A percentile compares a stretch with the other conserved stretches of the same genome.
Conservation (phyloP, 1,139 yeast genomes). For the Suhomyces panamericanus region DNA sequence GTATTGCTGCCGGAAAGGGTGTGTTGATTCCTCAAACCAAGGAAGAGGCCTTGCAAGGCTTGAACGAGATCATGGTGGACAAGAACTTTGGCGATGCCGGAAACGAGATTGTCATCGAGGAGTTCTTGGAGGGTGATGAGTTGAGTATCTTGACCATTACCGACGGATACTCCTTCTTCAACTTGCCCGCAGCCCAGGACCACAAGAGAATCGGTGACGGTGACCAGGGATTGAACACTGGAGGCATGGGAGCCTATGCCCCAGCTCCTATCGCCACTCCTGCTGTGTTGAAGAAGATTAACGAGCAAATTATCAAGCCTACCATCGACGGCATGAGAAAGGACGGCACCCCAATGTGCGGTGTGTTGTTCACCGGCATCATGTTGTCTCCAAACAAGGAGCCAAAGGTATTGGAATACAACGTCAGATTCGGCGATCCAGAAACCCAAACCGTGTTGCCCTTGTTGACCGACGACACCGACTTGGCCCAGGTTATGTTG, state of each 20-base stretch:
- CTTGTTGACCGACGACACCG: slow-evolving; percentile 76
- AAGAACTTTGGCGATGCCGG: slow-evolving; percentile 93
- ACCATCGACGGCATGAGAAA: slow-evolving; percentile 95
- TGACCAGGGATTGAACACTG: slow-evolving; percentile 93
- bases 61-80: slow-evolving; percentile 86
- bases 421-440: slow-evolving; percentile 98
- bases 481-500: slow-evolving; percentile 85
- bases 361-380: slow-evolving; percentile 94
- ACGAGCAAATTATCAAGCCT: slow-evolving; percentile 76
- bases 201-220: slow-evolving; percentile 95
- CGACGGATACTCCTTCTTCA: slow-evolving; percentile 90
- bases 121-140: slow-evolving; percentile 95
- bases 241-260: slow-evolving; percentile 99
- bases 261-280: slow-evolving; percentile 94
- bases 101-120: slow-evolving; percentile 95
- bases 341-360: slow-evolving; percentile 95
- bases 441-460: slow-evolving; percentile 97
- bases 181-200: slow-evolving; percentile 97
- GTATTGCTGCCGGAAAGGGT: slow-evolving; percentile 98
- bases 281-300: slow-evolving; percentile 64
- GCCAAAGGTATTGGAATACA: slow-evolving; percentile 95
- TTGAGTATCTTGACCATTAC: slow-evolving; percentile 87
- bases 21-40: slow-evolving; percentile 86
- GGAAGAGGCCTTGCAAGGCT: slow-evolving; percentile 82
- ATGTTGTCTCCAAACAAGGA: slow-evolving; percentile 78